Evolutionary conservation across 257 asterid genomes (phyloP), one percentile per base, ranked within the genome.

Genomic region (Nicotiana paniculata): DNA sequence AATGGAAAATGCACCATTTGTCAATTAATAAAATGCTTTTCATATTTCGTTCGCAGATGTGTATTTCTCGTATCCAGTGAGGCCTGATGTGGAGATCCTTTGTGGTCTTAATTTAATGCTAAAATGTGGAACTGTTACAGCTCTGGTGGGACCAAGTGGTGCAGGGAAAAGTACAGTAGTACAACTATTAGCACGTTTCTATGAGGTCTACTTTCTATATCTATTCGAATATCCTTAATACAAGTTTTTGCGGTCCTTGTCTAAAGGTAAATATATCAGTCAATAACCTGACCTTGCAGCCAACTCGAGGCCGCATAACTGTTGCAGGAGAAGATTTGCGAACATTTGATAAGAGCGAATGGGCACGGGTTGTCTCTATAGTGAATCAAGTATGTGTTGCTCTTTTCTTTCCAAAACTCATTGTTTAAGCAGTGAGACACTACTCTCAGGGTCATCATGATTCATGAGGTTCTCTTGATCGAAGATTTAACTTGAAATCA

Each of bases 151-250:
- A 59, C 84, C 97, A 77, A 96, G 99, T 87, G 99, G 98, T 62
- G 97, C 99, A 26, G 99, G 98, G 72, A 96, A 96, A 90, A 96
- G 97, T 84, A 96, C 99, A 72, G 89, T 96, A 61, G 99, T 96
- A 54, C 99, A 96, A 89, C 91, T 96, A 64, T 86, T 96, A 88
- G 97, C 99, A 77, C 98, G 99, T 53, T 96, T 91, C 86, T 96
- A 96, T 62, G 99, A 96, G 97, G 99, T 94, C 72, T 53, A 63
- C 66, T 82, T 39, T 61, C 64, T 43, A 39, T 69, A 54, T 80
- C 16, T 35, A 66, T 39, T 81, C 69, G 33, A 37, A 39, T 69
- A 64, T 39, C 70, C 79, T 69, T 48, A 57, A 81, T 81, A 51
- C 24, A 70, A 54, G 54, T 74, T 86, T 43, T 81, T 28, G 77